Conservation (phyloP, 352 stramenopile genomes). For the Phytophthora foliorum region DNA sequence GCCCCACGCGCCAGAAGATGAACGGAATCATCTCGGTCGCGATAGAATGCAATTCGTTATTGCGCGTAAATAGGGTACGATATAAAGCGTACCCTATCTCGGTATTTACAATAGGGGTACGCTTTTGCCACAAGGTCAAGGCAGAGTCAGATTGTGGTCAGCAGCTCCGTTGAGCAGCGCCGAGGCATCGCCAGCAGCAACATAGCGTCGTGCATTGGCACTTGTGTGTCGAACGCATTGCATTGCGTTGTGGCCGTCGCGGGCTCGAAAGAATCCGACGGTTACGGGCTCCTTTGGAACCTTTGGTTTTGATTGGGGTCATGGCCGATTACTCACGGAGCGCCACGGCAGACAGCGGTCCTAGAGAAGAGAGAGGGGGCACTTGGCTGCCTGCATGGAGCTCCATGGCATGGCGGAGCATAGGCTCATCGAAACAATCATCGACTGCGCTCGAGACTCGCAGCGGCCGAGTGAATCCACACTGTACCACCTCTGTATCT, state of each 20-base stretch:
- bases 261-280: background rate
- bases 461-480: slow-evolving; percentile 33
- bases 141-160: slow-evolving; percentile 28
- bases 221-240: background rate
- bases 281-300: too few relatives aligned
- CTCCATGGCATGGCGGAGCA: background rate
- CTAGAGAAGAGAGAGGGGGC: background rate
- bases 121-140: slow-evolving; percentile 15
- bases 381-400: background rate
- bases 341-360: background rate
- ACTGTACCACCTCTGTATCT: slow-evolving; percentile 34
- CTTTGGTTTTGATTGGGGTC: background rate
- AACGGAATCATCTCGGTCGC: slow-evolving; percentile 33
- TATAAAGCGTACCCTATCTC: too few relatives aligned
- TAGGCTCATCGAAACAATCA: background rate
- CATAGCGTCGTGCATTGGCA: background rate
- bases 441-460: background rate
- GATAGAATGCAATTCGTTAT: background rate
- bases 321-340: background rate
- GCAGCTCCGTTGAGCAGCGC: background rate
- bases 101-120: background rate
- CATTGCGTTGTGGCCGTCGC: background rate
- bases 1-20: slow-evolving; percentile 62
- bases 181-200: background rate
- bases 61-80: background rate